Evolutionary conservation across 352 stramenopile species (phyloP).

Genomic region (Globisporangium nodosum): DNA sequence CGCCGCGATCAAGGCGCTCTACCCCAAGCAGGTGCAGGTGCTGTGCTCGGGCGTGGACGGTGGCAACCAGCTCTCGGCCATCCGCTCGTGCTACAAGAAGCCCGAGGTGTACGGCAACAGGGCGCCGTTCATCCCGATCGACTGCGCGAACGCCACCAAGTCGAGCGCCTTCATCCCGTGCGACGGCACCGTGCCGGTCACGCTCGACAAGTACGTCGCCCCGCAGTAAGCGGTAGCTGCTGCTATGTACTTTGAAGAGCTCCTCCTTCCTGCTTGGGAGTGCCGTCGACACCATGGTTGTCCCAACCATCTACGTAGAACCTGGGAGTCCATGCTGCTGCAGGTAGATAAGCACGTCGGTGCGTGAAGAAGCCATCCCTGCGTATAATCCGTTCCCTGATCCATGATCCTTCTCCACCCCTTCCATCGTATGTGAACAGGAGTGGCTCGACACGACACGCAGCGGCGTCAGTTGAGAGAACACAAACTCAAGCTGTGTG

Average conservation of each 20-base stretch:
- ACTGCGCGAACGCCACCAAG: constrained; percentile 36
- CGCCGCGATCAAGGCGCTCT: constrained; percentile 10
- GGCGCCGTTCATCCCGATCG: constrained; percentile 39
- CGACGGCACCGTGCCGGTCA: constrained; percentile 33
- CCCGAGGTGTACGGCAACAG: constrained; percentile 22
- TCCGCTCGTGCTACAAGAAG: constrained; percentile 25
- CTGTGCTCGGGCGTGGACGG: constrained; percentile 17
- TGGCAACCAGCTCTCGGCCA: constrained; percentile 17
- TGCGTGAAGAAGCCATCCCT: too few relatives aligned
- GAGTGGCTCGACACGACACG: too few relatives aligned
- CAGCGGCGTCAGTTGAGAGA: too few relatives aligned
- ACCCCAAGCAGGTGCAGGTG: constrained; percentile 17
- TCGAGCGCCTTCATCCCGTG: constrained; percentile 50
- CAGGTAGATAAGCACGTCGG: too few relatives aligned
- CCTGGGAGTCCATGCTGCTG: too few relatives aligned
- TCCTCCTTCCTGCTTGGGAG: too few relatives aligned
- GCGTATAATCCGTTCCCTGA: too few relatives aligned
- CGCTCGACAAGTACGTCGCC: constrained; percentile 36
- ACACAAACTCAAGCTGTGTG: too few relatives aligned
- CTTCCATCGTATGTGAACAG: too few relatives aligned
- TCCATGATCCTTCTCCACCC: too few relatives aligned
- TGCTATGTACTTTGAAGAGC: background rate
- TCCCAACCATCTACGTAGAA: too few relatives aligned
- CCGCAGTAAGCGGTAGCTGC: constrained; percentile 3
- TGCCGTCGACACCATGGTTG: too few relatives aligned